Conservation (phyloP, 495 filamentous ascomycete species). For the Penicillium parvum region DNA sequence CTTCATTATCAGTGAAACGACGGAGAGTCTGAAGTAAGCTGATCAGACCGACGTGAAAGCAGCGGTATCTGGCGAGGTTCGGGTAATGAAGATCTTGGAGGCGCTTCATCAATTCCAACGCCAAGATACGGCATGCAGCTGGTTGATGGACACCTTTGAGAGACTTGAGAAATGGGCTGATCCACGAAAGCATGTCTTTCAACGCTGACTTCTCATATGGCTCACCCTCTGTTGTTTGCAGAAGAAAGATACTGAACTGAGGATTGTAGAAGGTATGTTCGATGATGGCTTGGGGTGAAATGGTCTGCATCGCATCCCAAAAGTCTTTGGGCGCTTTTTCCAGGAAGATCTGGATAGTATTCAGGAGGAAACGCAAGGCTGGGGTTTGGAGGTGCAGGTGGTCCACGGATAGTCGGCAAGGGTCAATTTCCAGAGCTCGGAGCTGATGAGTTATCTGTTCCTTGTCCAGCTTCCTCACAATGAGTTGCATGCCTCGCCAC, state of each 20-base stretch:
- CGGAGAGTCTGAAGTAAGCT: slow-evolving; percentile 49
- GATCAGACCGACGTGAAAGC: slow-evolving; percentile 47
- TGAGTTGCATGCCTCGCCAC: slow-evolving; percentile 69
- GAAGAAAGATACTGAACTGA: slow-evolving; percentile 58
- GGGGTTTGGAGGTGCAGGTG: slow-evolving; percentile 61
- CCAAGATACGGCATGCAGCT: slow-evolving; percentile 65
- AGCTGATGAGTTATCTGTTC: slow-evolving; percentile 73
- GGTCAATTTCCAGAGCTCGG: slow-evolving; percentile 70
- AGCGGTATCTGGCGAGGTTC: slow-evolving; percentile 41
- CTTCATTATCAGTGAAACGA: slow-evolving; percentile 49
- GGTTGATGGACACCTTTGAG: slow-evolving; percentile 64
- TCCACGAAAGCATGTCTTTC: slow-evolving; percentile 66
- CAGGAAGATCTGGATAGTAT: slow-evolving; percentile 61
- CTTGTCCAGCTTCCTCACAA: slow-evolving; percentile 66
- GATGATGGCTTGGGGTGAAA: slow-evolving; percentile 66
- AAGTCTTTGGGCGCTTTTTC: slow-evolving; percentile 71
- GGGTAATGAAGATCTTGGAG: slow-evolving; percentile 53
- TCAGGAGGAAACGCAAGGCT: slow-evolving; percentile 57
- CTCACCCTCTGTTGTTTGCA: slow-evolving; percentile 50
- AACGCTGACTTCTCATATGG: slow-evolving; percentile 51
- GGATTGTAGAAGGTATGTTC: slow-evolving; percentile 73
- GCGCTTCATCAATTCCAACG: slow-evolving; percentile 62
- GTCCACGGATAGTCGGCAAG: slow-evolving; percentile 71
- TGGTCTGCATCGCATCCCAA: slow-evolving; percentile 79
- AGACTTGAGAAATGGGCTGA: slow-evolving; percentile 68